Percentiles rank a stretch among this genome's conserved stretches.
Conservation (phyloP, 208 protist species). For the Tritrichomonas foetus region DNA sequence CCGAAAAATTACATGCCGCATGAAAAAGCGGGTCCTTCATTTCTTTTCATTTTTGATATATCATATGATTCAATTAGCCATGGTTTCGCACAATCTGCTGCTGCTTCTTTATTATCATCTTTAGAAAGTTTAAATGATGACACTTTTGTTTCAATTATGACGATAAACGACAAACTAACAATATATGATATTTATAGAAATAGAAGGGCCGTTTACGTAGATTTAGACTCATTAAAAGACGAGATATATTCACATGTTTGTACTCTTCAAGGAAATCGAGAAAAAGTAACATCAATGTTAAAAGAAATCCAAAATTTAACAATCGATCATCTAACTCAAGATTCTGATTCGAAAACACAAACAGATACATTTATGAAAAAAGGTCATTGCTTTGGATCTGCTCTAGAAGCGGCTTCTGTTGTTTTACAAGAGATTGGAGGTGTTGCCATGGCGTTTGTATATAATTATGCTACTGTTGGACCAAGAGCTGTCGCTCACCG, state of each 20-base stretch:
- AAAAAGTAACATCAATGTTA: not conserved
- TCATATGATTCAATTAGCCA: not conserved
- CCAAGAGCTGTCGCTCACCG: not conserved
- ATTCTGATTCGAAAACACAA: no score
- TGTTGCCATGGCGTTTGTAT: not conserved
- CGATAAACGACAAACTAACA: not conserved
- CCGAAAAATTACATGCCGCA: not conserved
- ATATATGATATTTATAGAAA: not conserved
- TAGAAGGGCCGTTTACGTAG: not conserved
- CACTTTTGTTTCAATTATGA: not conserved
- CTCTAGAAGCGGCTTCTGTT: not conserved
- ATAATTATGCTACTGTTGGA: not conserved
- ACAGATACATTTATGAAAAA: no score
- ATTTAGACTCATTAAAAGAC: not conserved
- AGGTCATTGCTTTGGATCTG: not conserved
- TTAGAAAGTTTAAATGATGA: not conserved
- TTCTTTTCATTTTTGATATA: constrained; percentile 7
- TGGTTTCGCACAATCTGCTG: not conserved
- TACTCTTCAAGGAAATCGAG: not conserved
- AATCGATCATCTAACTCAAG: not conserved
- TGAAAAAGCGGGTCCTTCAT: not conserved
- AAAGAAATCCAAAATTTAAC: not conserved
- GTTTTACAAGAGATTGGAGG: not conserved
- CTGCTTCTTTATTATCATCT: not conserved
- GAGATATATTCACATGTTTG: not conserved